Evolutionary conservation across 306 rosid species (phyloP).

Genomic region (Vigna angularis): DNA sequence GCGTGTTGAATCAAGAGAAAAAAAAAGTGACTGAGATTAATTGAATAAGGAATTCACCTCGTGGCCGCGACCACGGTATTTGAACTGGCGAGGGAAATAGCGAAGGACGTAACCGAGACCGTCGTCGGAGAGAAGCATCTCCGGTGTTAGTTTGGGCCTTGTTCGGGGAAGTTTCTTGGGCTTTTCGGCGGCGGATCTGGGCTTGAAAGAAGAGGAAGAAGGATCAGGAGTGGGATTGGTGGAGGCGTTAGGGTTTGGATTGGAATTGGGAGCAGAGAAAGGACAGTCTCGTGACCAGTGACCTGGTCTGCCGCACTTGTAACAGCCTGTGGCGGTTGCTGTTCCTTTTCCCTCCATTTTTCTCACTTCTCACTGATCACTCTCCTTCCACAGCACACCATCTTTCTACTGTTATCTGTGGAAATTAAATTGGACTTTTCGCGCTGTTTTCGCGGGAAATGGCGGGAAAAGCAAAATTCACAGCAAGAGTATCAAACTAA

Average conservation of each 20-base stretch:
- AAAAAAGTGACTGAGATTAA: background rate
- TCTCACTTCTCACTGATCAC: background rate
- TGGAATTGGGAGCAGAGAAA: constrained; percentile 53
- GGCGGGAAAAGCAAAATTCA: background rate
- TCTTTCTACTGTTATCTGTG: no score
- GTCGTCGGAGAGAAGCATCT: constrained; percentile 81
- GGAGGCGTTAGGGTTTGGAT: constrained; percentile 37
- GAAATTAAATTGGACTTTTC: no score
- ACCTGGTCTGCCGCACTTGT: constrained; percentile 96
- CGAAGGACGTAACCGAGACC: constrained; percentile 97
- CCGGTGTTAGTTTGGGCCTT: constrained; percentile 89
- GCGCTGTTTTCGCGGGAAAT: background rate
- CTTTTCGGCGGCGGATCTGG: constrained; percentile 50
- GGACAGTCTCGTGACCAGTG: constrained; percentile 99
- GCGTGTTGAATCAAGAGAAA: no score
- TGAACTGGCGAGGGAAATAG: constrained; percentile 85
- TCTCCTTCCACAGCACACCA: background rate
- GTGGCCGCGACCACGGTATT: constrained; percentile 83
- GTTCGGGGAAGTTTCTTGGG: constrained; percentile 69
- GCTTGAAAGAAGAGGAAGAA: constrained; percentile 46
- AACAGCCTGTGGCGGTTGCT: constrained; percentile 74
- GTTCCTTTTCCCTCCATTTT: constrained; percentile 51
- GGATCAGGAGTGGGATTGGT: constrained; percentile 28
- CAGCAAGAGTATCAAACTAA: no score
- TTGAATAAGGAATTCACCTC: constrained; percentile 58